Evolutionary conservation across 805 yeast species (phyloP), one percentile per base, ranked within the genome.

Genomic region (Candida ovalis): DNA sequence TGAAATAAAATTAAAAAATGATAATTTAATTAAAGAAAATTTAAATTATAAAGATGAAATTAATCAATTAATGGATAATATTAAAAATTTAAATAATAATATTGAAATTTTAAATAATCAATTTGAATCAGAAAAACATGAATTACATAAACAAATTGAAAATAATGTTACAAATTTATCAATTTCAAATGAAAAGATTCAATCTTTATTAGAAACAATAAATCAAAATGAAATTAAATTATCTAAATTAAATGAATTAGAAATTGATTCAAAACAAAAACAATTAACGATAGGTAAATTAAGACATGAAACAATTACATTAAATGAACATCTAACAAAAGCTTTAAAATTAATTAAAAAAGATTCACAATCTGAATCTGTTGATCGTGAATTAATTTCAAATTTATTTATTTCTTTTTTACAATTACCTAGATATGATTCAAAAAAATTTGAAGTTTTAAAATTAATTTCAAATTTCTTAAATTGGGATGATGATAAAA

Each of bases 281-380:
- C 88, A 83, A 49, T 70, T 91, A 30, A 77, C 83, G 44, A 81
- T 94, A 44, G 98, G 98, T 1, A 94, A 92, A 63, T 75, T 94
- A 43, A 80, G 97, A 45, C 98, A 92, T 64, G 99, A 94, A 65
- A 92, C 96, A 1, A 92, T 94, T 9, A 88, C 88, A 23, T 70
- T 92, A 49, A 94, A 94, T 64, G 99, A 94, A 62, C 98, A 94
- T 68, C 70, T 94, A 46, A 90, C 96, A n/a, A 92, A 94, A 60
- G 96, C 98, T 1, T 70, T 92, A 52, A 81, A 88, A 23, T 74
- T 92, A 76, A 77, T 94, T 50, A 88, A 90, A 58, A 84, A 84
- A 61, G 86, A 84, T 45, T 80, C 87, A 37, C 81, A 82, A 35
- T 80, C 89, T 7, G 87, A 84, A 43, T 77, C 84, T 8, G 89